phyloP scores from a whole-genome alignment of 306 rosid species.

The Fragaria ananassa region DNA sequence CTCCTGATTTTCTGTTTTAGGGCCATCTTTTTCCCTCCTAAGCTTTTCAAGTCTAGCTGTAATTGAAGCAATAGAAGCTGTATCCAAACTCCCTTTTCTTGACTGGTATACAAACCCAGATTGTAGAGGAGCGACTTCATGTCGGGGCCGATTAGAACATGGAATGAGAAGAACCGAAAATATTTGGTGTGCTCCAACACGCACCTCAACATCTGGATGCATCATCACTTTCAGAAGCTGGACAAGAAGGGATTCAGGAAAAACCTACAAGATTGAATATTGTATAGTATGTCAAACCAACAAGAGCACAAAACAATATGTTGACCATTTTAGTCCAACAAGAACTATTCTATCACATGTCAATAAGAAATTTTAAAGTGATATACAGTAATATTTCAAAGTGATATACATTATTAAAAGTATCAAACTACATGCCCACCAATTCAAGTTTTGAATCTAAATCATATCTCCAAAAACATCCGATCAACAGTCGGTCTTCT shows the following conservation, averaged over 20 bases:
- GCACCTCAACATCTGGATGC: slow-evolving; percentile 76
- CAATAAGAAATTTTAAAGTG: background rate
- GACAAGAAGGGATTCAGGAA: slow-evolving; percentile 87
- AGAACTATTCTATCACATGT: background rate
- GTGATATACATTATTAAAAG: background rate
- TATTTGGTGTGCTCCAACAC: slow-evolving; percentile 90
- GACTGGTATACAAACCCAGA: slow-evolving; percentile 56
- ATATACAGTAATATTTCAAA: background rate
- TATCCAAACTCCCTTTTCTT: slow-evolving; percentile 50
- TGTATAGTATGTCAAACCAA: background rate
- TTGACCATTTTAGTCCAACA: background rate
- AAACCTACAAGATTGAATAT: slow-evolving; percentile 44
- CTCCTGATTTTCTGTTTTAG: slow-evolving; percentile 42
- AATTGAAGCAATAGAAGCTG: slow-evolving; percentile 80
- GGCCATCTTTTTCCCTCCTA: slow-evolving; percentile 62
- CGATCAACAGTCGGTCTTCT: background rate
- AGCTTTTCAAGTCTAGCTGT: slow-evolving; percentile 92
- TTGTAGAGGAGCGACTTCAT: slow-evolving; percentile 49
- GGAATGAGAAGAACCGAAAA: slow-evolving; percentile 81
- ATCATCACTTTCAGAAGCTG: slow-evolving; percentile 86
- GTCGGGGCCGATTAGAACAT: slow-evolving; percentile 47
- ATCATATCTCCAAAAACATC: background rate
- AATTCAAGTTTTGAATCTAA: background rate
- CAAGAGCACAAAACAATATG: background rate
- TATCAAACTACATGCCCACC: background rate